A percentile compares a stretch with the other conserved stretches of the same genome.
Evolutionary conservation across 176 grass and related monocot species (phyloP).

Genomic region (Triticum urartu): DNA sequence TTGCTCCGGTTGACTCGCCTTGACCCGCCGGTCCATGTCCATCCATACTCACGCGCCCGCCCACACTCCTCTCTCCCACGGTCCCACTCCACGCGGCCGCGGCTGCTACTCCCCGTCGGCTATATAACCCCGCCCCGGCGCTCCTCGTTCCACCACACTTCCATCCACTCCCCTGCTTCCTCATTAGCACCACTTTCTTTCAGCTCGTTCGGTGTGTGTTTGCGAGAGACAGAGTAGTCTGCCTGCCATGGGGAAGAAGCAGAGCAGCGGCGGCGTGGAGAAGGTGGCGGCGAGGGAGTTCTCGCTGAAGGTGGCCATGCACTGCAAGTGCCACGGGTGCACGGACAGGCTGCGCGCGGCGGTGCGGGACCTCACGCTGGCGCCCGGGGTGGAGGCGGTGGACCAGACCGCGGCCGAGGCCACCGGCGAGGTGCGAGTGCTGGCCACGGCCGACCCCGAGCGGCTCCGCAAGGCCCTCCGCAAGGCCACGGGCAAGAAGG

Average conservation of each 20-base stretch:
- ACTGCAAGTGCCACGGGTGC: constrained; percentile 48
- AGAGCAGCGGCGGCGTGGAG: neutral
- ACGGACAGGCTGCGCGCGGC: constrained; percentile 17
- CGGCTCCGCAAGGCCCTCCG: constrained; percentile 28
- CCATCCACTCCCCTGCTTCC: neutral
- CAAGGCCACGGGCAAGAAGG: constrained; percentile 36
- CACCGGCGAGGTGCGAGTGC: neutral
- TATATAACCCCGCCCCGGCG: neutral
- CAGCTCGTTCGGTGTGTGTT: neutral
- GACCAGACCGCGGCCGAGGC: neutral
- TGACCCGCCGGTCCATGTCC: neutral
- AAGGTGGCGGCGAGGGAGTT: neutral
- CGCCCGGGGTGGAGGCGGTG: neutral
- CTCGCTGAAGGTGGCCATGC: constrained; percentile 41
- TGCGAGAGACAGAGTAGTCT: neutral
- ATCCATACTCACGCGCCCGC: neutral
- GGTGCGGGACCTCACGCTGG: neutral
- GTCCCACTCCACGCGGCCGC: no score
- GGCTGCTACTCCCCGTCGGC: neutral
- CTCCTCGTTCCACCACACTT: neutral
- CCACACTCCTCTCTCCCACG: no score
- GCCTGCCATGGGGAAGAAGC: neutral
- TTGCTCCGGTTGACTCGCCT: no score
- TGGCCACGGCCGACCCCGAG: constrained; percentile 22
- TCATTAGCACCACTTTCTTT: neutral